Base-by-base conservation (phyloP, 768 basidiomycete species). In the Arthromyces matolae region DNA sequence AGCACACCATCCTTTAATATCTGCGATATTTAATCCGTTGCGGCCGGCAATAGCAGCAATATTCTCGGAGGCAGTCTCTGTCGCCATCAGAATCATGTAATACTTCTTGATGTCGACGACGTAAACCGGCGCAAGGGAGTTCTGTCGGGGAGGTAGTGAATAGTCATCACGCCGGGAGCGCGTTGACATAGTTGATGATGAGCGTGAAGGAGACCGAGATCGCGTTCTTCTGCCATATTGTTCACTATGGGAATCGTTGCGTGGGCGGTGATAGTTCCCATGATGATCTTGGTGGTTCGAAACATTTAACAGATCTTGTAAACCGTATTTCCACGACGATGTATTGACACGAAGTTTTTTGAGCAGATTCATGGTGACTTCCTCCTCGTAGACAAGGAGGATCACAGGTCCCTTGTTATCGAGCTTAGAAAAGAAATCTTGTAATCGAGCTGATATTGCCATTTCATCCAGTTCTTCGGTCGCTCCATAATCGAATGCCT, bases 351-450 rank as follows among this genome's bases (percentile, higher is more conserved):
- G 73, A 10, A 73, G 63, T 24, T 67, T 69, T 14, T 53, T 53
- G 6, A 83, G 63, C 8, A 71, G 61, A n/a, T 64, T 64, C 5
- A 62, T 54, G 0, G 75, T 67, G 51, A 70, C 59, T 32, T 67
- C 58, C 48, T 71, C 66, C 22, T 75, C 64, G 34, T 75, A 67
- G 3, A 81, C 75, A 6, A 83, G 67, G 5, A 83, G 58, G 20
- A 82, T 54, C 41, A 71, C 57, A 0, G 79, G 78, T 16, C 52
- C 37, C 14, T 37, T n/a, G 35, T 33, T n/a, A 19, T 47, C 46
- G 24, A 47, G 33, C 8, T 47, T 39, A 24, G 49, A 50, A 37
- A 71, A 67, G 18, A 66, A 50, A 14, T 47, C 45, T 29, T 55
- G 52, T 10, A 67, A 39, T 2, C 53, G 52, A 2, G 40, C 38